A percentile compares a stretch with the other conserved stretches of the same genome.
phyloP scores from a whole-genome alignment of 2,329 filamentous ascomycete genomes.

The Colletotrichum somersetense region DNA sequence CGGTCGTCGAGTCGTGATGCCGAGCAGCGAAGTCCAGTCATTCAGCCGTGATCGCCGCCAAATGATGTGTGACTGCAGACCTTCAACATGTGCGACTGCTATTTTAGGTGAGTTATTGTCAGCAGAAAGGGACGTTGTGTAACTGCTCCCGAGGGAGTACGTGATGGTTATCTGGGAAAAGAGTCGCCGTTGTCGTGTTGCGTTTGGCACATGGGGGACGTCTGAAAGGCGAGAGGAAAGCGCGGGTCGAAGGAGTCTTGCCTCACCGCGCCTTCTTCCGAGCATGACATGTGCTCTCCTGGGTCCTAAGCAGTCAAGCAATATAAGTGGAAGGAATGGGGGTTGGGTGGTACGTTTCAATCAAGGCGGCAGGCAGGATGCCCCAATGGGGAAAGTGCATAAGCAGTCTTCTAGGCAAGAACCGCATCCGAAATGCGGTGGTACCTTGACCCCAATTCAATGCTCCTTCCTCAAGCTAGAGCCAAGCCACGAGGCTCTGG shows the following conservation, averaged over 20 bases:
- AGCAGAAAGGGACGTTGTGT: neutral
- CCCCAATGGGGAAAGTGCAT: neutral
- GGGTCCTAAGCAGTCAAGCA: neutral
- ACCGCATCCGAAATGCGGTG: neutral
- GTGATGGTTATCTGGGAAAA: no score
- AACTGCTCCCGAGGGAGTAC: neutral
- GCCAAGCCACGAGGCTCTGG: neutral
- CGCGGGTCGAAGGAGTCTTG: neutral
- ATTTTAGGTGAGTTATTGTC: no score
- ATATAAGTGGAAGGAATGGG: neutral
- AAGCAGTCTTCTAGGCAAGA: neutral
- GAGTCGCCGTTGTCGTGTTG: neutral
- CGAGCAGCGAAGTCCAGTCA: neutral
- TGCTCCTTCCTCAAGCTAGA: neutral
- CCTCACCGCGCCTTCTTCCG: neutral
- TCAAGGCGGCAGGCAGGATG: neutral
- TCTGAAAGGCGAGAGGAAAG: neutral
- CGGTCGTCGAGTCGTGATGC: neutral
- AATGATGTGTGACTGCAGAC: neutral
- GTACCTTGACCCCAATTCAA: neutral
- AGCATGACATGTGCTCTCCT: conserved; percentile 2
- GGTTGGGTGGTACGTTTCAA: neutral
- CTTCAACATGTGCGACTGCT: neutral
- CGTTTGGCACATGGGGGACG: no score
- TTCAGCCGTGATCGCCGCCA: neutral